Conservation (phyloP, 306 rosid genomes). For the Cicer arietinum region DNA sequence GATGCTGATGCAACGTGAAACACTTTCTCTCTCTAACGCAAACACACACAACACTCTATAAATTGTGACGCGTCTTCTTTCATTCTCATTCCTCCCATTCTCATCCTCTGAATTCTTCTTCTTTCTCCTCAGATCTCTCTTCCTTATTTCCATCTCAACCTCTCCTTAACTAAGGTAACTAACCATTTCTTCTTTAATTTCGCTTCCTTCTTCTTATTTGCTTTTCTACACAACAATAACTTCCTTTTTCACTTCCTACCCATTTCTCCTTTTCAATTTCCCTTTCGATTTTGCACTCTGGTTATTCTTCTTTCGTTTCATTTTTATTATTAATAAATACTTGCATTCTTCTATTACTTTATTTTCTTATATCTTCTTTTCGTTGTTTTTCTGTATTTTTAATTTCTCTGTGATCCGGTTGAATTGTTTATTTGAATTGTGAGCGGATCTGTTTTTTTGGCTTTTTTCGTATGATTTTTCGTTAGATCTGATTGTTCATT, state of each 20-base stretch:
- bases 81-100: constrained; percentile 40
- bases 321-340: not conserved
- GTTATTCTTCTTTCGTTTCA: not conserved
- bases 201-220: not conserved
- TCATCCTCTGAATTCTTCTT: constrained; percentile 30
- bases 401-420: not conserved
- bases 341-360: not conserved
- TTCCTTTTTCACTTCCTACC: constrained; percentile 18
- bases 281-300: constrained; percentile 26
- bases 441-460: constrained; percentile 50
- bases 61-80: constrained; percentile 36
- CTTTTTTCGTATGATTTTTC: constrained; percentile 22
- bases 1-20: constrained; percentile 2
- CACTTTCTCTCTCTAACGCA: not conserved
- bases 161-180: constrained; percentile 42
- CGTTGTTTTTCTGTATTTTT: not conserved
- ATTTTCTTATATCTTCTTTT: not conserved
- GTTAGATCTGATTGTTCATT: constrained; percentile 52
- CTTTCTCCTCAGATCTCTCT: constrained; percentile 46
- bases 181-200: not conserved
- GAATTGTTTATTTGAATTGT: constrained; percentile 29
- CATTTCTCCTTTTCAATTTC: not conserved
- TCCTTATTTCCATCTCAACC: constrained; percentile 35
- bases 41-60: constrained; percentile 36
- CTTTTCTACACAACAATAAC: not conserved